These are phyloP conservation scores for Heracleum sosnowskyi DNA, from an alignment of 129 eudicot genomes.

Conservation along the genomic window DNA sequence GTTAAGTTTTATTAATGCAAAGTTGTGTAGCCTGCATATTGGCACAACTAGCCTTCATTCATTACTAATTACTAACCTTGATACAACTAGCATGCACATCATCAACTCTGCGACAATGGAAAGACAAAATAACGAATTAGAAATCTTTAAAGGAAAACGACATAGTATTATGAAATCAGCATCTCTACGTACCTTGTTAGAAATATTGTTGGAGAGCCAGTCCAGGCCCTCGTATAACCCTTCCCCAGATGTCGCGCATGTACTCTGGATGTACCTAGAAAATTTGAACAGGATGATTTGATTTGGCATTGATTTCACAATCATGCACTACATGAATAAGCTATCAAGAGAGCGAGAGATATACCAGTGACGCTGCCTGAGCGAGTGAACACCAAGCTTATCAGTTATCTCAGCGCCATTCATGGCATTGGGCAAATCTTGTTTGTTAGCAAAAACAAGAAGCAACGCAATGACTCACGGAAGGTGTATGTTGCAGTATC, in stretches of 20 bases:
- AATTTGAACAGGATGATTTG: too few relatives aligned
- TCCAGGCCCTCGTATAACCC: constrained; percentile 35
- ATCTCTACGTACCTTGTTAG: constrained; percentile 23
- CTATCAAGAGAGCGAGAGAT: too few relatives aligned
- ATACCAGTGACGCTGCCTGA: too few relatives aligned
- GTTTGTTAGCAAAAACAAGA: constrained; percentile 37
- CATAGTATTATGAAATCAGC: background rate
- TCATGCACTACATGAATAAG: too few relatives aligned
- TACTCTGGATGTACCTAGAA: constrained; percentile 41
- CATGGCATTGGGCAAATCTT: constrained; percentile 38
- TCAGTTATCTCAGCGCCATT: too few relatives aligned
- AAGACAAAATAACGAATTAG: background rate
- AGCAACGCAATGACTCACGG: too few relatives aligned
- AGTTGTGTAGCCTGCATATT: background rate
- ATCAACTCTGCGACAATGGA: constrained; percentile 11
- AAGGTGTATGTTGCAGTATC: too few relatives aligned
- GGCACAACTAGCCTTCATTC: too few relatives aligned
- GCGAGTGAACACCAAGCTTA: too few relatives aligned
- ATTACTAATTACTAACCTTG: constrained; percentile 4
- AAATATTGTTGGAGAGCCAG: constrained; percentile 42
- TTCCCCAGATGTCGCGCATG: constrained; percentile 35
- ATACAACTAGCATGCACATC: background rate
- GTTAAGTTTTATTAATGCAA: background rate
- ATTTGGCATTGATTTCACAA: too few relatives aligned
- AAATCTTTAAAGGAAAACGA: background rate